phyloP scores from a whole-genome alignment of 192 early-diverging fungal genomes.

The Coemansia sp. region DNA sequence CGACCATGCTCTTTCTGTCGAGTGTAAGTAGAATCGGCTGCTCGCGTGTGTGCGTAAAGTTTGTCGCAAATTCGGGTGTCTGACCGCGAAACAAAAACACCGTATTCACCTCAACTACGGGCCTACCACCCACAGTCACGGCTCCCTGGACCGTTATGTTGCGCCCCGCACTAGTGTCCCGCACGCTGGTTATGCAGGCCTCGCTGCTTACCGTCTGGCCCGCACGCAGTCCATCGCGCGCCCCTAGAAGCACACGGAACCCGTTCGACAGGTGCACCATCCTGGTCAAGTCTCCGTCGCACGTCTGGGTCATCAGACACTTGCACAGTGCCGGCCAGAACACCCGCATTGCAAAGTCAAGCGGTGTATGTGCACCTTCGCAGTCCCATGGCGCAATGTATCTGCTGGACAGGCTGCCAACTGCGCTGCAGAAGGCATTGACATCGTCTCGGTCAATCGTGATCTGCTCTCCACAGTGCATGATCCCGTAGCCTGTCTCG shows the following conservation, averaged over 20 bases:
- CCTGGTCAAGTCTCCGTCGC: conserved; percentile 84
- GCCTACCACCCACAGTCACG: conserved; percentile 59
- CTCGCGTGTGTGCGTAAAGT: conserved; percentile 78
- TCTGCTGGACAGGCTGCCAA: conserved; percentile 63
- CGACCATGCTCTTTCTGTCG: conserved; percentile 65
- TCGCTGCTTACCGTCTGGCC: conserved; percentile 73
- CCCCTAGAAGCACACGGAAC: conserved; percentile 71
- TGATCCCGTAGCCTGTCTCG: not conserved
- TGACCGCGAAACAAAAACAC: conserved; percentile 85
- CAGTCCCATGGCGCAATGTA: conserved; percentile 60
- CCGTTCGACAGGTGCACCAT: conserved; percentile 90
- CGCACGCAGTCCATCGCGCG: conserved; percentile 55
- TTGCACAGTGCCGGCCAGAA: conserved; percentile 86
- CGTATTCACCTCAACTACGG: conserved; percentile 74
- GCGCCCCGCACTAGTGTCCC: conserved; percentile 82
- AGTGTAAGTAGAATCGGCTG: conserved; percentile 70
- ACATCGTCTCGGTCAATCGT: conserved; percentile 57
- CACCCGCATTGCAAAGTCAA: conserved; percentile 92
- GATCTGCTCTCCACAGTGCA: not conserved
- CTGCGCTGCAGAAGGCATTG: conserved; percentile 76
- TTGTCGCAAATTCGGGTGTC: conserved; percentile 72
- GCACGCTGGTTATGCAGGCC: conserved; percentile 74
- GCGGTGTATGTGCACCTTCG: conserved; percentile 60
- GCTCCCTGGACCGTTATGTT: conserved; percentile 77
- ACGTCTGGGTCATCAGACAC: conserved; percentile 83